Conservation (phyloP, 2,329 filamentous ascomycete species). For the Diaporthe aspalathi region DNA sequence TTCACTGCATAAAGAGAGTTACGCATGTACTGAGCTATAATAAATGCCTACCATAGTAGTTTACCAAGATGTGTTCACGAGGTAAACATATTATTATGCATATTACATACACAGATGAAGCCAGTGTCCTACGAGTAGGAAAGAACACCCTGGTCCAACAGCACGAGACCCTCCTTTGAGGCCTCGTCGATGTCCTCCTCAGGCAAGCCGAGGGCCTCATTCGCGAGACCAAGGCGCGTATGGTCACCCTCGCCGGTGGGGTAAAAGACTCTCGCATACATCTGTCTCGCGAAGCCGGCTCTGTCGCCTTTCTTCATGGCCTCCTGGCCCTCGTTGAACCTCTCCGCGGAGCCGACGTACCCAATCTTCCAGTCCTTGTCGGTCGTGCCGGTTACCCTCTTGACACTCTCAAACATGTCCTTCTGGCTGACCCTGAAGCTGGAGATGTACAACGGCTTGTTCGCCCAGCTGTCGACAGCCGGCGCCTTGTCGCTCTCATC, state of each 20-base stretch:
- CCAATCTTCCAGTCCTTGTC: slow-evolving; percentile 70
- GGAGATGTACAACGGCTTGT: slow-evolving; percentile 62
- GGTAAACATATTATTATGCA: too few species aligned
- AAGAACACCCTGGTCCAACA: slow-evolving; percentile 41
- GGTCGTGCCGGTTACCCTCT: slow-evolving; percentile 65
- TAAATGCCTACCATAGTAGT: too few species aligned
- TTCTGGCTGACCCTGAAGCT: slow-evolving; percentile 69
- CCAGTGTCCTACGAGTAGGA: not conserved
- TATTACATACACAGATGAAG: too few species aligned
- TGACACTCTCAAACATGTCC: slow-evolving; percentile 71
- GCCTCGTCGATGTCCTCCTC: slow-evolving; percentile 68
- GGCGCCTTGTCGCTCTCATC: slow-evolving; percentile 50
- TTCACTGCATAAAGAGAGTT: too few species aligned
- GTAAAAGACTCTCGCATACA: slow-evolving; percentile 69
- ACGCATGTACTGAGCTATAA: too few species aligned
- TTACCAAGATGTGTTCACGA: too few species aligned
- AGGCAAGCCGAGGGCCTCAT: slow-evolving; percentile 65
- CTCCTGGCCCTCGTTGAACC: slow-evolving; percentile 60
- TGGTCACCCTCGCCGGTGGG: slow-evolving; percentile 54
- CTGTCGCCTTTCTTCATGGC: slow-evolving; percentile 57
- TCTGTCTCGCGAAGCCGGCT: slow-evolving; percentile 58
- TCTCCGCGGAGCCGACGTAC: slow-evolving; percentile 56
- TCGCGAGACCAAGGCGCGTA: slow-evolving; percentile 55
- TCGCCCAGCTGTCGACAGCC: slow-evolving; percentile 57
- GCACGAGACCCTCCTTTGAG: slow-evolving; percentile 61